phyloP scores from a whole-genome alignment of 768 basidiomycete species.

The Tephrocybe sp. region DNA sequence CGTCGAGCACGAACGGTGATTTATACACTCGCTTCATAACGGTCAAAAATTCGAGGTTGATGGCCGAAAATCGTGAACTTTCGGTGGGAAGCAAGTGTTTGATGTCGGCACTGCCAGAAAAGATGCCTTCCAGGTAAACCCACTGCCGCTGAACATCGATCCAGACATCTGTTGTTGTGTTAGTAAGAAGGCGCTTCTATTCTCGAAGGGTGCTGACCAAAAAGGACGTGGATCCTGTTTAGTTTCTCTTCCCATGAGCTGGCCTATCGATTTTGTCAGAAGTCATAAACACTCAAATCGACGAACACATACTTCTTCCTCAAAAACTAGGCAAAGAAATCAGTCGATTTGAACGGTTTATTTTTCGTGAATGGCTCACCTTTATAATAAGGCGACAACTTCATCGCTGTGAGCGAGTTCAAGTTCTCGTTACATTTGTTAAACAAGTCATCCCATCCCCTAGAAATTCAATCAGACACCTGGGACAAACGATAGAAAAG shows the following conservation, averaged over 20 bases:
- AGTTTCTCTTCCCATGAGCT: constrained; percentile 96
- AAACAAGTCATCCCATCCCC: constrained; percentile 97
- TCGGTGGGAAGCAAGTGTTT: constrained; percentile 98
- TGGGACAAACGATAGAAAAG: not conserved
- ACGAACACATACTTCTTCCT: constrained; percentile 65
- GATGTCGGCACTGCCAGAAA: constrained; percentile 99
- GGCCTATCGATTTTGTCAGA: constrained; percentile 44
- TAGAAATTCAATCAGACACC: constrained; percentile 27
- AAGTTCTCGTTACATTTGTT: constrained; percentile 97
- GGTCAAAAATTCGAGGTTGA: constrained; percentile 95
- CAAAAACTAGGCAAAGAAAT: constrained; percentile 59
- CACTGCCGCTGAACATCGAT: constrained; percentile 99
- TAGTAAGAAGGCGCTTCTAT: constrained; percentile 7
- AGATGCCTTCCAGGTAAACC: constrained; percentile 99
- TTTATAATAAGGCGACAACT: constrained; percentile 97
- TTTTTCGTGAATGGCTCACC: constrained; percentile 44
- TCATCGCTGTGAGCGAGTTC: constrained; percentile 96
- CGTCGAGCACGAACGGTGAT: constrained; percentile 95
- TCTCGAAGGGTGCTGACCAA: constrained; percentile 53
- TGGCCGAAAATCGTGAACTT: constrained; percentile 96
- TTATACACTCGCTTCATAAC: constrained; percentile 99
- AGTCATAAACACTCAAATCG: not conserved
- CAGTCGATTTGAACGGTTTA: not conserved
- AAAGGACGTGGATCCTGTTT: constrained; percentile 94
- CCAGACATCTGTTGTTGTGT: constrained; percentile 76